phyloP scores from a whole-genome alignment of 2,329 filamentous ascomycete species.

The Fusarium scirpi region DNA sequence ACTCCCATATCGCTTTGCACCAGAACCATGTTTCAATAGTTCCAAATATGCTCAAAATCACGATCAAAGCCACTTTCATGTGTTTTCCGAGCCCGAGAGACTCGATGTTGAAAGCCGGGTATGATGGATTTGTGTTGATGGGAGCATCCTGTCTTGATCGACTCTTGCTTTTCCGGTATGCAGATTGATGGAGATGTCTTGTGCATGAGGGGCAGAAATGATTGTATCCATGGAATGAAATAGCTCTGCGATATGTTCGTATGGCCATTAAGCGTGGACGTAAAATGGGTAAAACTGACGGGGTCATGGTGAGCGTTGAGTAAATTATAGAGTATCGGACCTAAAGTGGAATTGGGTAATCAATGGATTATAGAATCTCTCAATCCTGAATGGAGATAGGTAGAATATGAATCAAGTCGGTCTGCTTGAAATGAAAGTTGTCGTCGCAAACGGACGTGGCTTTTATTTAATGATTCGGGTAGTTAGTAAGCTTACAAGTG shows the following conservation, averaged over 20 bases:
- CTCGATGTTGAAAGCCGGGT: conserved; percentile 37
- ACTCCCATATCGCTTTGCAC: conserved; percentile 48
- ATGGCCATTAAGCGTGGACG: no score
- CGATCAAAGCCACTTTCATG: conserved; percentile 44
- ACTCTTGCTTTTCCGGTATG: not conserved
- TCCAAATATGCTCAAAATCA: conserved; percentile 47
- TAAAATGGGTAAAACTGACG: no score
- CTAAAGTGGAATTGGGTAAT: no score
- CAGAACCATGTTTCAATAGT: conserved; percentile 52
- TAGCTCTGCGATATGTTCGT: no score
- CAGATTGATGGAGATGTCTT: not conserved
- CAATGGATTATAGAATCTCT: no score
- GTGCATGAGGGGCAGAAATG: not conserved
- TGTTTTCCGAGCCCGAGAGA: conserved; percentile 48
- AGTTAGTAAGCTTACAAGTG: not conserved
- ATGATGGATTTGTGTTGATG: not conserved
- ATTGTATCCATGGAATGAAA: no score
- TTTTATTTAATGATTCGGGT: not conserved
- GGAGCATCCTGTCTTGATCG: not conserved
- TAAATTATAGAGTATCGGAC: no score
- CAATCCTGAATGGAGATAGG: no score
- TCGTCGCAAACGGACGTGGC: not conserved
- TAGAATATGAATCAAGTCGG: not conserved
- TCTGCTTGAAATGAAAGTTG: not conserved
- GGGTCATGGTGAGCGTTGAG: no score